Evolutionary conservation across 2,329 filamentous ascomycete species (phyloP).

Genomic region (Monosporascus sp.): DNA sequence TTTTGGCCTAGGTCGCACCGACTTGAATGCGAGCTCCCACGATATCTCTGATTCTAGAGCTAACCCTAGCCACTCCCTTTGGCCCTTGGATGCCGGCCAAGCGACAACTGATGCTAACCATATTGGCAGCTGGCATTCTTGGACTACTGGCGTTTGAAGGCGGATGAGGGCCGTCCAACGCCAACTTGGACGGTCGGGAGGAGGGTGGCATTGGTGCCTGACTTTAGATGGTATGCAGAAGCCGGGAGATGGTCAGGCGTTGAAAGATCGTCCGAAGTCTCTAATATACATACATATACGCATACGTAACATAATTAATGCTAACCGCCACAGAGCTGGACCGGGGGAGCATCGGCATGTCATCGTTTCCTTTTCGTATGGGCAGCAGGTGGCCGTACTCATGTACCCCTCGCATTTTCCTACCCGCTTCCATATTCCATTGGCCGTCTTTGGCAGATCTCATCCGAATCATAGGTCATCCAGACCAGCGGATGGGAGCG

Average conservation of each 20-base stretch:
- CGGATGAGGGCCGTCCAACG: background rate
- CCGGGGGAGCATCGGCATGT: background rate
- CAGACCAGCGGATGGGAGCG: background rate
- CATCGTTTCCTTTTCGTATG: background rate
- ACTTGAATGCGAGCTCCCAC: slow-evolving; percentile 10
- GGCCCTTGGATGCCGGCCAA: background rate
- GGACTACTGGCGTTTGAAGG: background rate
- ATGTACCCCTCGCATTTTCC: background rate
- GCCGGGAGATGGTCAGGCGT: background rate
- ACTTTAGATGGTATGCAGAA: background rate
- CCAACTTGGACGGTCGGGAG: background rate
- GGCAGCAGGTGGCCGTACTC: background rate
- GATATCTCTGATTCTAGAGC: slow-evolving; percentile 9
- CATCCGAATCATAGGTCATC: background rate
- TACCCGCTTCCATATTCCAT: background rate
- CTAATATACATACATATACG: background rate
- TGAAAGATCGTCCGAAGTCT: background rate
- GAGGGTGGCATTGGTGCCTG: background rate
- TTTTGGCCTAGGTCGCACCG: slow-evolving; percentile 9
- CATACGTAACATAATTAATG: background rate
- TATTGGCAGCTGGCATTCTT: background rate
- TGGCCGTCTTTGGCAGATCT: background rate
- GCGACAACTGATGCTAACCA: background rate
- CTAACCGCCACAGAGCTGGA: background rate
- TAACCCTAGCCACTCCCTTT: slow-evolving; percentile 1